These are phyloP conservation scores for Diddensiella santjacobensis DNA, from an alignment of 805 yeast species.

Conservation along the genomic window DNA sequence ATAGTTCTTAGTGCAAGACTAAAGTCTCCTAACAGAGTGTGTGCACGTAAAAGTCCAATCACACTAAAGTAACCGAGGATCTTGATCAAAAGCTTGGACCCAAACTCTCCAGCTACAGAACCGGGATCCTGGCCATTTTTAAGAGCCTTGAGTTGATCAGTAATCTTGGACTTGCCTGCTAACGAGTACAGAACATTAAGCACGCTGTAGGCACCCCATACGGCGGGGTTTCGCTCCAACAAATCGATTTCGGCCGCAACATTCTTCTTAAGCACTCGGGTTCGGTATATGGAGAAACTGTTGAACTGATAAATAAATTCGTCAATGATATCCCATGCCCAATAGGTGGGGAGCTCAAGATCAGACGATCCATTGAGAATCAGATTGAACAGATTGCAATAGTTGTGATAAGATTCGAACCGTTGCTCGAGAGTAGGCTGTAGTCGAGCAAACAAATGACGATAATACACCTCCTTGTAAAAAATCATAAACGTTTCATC, in stretches of 20 bases:
- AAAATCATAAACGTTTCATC: constrained; percentile 45
- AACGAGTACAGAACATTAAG: constrained; percentile 47
- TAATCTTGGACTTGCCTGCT: constrained; percentile 39
- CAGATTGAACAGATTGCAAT: constrained; percentile 45
- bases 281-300: constrained; percentile 41
- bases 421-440: constrained; percentile 44
- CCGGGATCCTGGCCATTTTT: constrained; percentile 31
- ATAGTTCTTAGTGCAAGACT: constrained; percentile 47
- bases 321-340: constrained; percentile 52
- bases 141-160: constrained; percentile 38
- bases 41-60: constrained; percentile 48
- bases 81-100: constrained; percentile 42
- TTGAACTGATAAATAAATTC: constrained; percentile 52
- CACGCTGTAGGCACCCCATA: constrained; percentile 47
- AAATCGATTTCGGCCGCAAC: constrained; percentile 36
- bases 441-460: constrained; percentile 46
- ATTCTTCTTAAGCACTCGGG: constrained; percentile 35
- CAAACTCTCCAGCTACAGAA: constrained; percentile 42
- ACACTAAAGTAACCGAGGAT: constrained; percentile 46
- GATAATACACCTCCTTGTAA: constrained; percentile 48
- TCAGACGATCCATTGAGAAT: constrained; percentile 44
- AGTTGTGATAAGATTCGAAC: constrained; percentile 46
- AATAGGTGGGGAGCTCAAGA: constrained; percentile 45
- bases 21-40: constrained; percentile 48
- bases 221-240: constrained; percentile 39